These are phyloP conservation scores for Hypoxylon sp. DNA, from an alignment of 2,329 filamentous ascomycete genomes.

Conservation along the genomic window DNA sequence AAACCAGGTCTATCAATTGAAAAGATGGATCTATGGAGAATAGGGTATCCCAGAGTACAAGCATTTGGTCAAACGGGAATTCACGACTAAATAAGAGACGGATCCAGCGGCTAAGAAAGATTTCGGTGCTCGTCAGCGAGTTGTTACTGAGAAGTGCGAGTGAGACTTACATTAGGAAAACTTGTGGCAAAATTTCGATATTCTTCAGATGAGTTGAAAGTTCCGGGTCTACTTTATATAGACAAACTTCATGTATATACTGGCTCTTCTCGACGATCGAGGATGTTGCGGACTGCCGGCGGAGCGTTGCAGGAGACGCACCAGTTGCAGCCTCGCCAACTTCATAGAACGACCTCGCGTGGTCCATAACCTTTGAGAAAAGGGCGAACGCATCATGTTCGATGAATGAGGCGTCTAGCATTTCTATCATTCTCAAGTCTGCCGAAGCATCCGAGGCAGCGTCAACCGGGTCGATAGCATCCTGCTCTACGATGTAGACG, in stretches of 20 bases:
- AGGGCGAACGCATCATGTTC: slow-evolving; percentile 93
- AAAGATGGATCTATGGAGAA: slow-evolving; percentile 87
- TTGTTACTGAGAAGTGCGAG: background rate
- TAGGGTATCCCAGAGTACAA: slow-evolving; percentile 89
- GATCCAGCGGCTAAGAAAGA: slow-evolving; percentile 80
- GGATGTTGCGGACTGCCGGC: slow-evolving; percentile 61
- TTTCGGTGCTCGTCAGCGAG: slow-evolving; percentile 19
- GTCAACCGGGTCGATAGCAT: slow-evolving; percentile 73
- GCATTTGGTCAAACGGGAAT: slow-evolving; percentile 86
- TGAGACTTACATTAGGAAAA: slow-evolving; percentile 84
- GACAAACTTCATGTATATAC: slow-evolving; percentile 84
- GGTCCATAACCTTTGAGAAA: slow-evolving; percentile 89
- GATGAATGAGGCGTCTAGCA: slow-evolving; percentile 78
- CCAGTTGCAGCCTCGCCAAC: slow-evolving; percentile 61
- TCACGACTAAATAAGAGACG: slow-evolving; percentile 92
- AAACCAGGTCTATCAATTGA: slow-evolving; percentile 89
- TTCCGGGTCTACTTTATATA: slow-evolving; percentile 85
- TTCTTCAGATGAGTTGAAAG: slow-evolving; percentile 82
- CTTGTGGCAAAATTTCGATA: slow-evolving; percentile 93
- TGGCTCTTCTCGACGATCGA: slow-evolving; percentile 88
- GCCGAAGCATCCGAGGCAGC: slow-evolving; percentile 52
- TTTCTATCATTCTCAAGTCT: slow-evolving; percentile 70
- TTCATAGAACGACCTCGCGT: slow-evolving; percentile 88
- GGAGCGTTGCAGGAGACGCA: slow-evolving; percentile 45
- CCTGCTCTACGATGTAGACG: slow-evolving; percentile 83